Conservation (phyloP, 106 monocot species). For the Hemerocallis citrina region DNA sequence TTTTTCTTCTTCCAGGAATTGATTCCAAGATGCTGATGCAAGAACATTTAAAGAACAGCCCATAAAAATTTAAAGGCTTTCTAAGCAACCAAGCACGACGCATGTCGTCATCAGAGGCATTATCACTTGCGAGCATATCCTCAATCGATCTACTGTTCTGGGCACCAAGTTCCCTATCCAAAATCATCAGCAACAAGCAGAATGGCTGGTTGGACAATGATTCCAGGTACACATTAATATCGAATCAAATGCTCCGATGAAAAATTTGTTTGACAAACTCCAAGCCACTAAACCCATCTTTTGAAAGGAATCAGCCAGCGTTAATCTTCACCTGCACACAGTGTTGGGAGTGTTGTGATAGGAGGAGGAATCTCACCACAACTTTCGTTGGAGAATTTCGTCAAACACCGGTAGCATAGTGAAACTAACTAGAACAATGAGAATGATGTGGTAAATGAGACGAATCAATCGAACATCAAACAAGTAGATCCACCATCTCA, state of each 20-base stretch:
- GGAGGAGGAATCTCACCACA: too few relatives aligned
- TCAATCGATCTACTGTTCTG: neutral
- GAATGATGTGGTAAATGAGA: too few relatives aligned
- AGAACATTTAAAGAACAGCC: constrained; percentile 20
- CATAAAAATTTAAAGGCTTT: neutral
- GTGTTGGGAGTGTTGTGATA: too few relatives aligned
- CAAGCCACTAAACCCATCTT: constrained; percentile 13
- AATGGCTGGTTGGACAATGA: constrained; percentile 13
- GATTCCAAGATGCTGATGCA: constrained; percentile 15
- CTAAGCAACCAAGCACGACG: neutral
- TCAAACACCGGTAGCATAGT: too few relatives aligned
- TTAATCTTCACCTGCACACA: constrained; percentile 11
- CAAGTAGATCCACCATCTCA: too few relatives aligned
- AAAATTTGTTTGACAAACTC: constrained; percentile 13
- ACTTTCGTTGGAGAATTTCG: too few relatives aligned
- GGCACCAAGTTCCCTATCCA: constrained; percentile 15
- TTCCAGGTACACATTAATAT: constrained; percentile 10
- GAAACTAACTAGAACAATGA: too few relatives aligned
- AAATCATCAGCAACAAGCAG: constrained; percentile 4
- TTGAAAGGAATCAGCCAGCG: constrained; percentile 7
- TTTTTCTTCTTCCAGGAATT: constrained; percentile 3
- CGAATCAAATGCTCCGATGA: constrained; percentile 7
- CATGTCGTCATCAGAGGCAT: constrained; percentile 12
- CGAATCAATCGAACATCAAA: too few relatives aligned
- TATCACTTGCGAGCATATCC: constrained; percentile 9